Conservation (phyloP, 192 early-diverging fungal species). For the Kappamyces sp. region DNA sequence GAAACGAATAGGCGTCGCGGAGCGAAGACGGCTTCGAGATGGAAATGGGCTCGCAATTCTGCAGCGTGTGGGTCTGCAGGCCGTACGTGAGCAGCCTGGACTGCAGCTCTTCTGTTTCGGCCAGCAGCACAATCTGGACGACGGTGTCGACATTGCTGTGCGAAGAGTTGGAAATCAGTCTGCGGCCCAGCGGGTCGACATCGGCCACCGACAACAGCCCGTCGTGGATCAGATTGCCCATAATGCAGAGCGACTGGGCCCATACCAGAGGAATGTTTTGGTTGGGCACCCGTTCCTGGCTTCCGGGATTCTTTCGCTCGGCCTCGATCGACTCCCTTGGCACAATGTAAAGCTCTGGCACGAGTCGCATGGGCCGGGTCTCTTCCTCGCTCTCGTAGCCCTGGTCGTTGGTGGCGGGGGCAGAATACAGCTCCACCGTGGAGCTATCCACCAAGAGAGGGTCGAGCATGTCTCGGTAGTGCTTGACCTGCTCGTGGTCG, state of each 20-base stretch:
- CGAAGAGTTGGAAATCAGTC: conserved; percentile 49
- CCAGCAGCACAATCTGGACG: conserved; percentile 71
- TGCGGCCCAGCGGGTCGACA: conserved; percentile 74
- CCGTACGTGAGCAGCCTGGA: conserved; percentile 64
- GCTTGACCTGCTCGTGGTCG: conserved; percentile 57
- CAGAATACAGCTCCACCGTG: conserved; percentile 40
- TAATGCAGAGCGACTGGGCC: conserved; percentile 75
- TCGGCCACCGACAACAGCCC: conserved; percentile 70
- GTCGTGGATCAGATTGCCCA: conserved; percentile 71
- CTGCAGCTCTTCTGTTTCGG: conserved; percentile 69
- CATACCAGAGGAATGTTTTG: conserved; percentile 85
- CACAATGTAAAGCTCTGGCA: conserved; percentile 75
- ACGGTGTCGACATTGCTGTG: conserved; percentile 52
- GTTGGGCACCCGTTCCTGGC: conserved; percentile 67
- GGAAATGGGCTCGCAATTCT: conserved; percentile 62
- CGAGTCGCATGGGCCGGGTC: conserved; percentile 26
- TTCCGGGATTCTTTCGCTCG: conserved; percentile 62
- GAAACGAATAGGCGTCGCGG: conserved; percentile 64
- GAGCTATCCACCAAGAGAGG: conserved; percentile 67
- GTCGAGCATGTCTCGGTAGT: conserved; percentile 63
- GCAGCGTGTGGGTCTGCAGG: conserved; percentile 70
- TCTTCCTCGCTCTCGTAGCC: conserved; percentile 3
- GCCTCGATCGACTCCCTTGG: conserved; percentile 63
- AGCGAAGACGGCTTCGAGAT: conserved; percentile 70
- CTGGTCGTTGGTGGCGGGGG: conserved; percentile 13